These are phyloP conservation scores for Paramarasmius palmivorus DNA, from an alignment of 1,284 basidiomycete species.

Conservation along the genomic window DNA sequence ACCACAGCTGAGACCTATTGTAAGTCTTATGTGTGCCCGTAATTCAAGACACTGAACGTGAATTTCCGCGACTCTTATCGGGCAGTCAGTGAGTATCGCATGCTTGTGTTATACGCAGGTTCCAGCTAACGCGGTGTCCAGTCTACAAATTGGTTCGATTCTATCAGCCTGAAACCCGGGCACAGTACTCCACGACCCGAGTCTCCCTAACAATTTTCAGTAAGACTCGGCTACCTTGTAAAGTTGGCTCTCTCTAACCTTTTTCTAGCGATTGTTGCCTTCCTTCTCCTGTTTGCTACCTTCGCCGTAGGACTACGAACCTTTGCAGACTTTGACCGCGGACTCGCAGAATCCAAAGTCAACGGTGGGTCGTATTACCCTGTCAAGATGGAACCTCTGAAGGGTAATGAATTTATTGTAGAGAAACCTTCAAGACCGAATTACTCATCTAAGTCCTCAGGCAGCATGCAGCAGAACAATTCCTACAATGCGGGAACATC, in stretches of 20 bases:
- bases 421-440: conserved; percentile 50
- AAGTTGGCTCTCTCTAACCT: neutral
- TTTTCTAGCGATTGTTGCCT: conserved; percentile 65
- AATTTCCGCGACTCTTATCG: conserved; percentile 15
- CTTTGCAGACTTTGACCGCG: conserved; percentile 78
- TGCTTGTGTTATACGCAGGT: neutral
- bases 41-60: neutral
- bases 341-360: conserved; percentile 67
- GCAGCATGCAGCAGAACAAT: conserved; percentile 44
- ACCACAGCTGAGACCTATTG: conserved; percentile 70
- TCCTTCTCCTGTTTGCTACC: conserved; percentile 68
- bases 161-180: conserved; percentile 58
- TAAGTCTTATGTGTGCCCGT: conserved; percentile 34
- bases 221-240: conserved; percentile 39
- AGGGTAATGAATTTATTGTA: conserved; percentile 38
- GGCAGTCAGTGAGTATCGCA: conserved; percentile 50
- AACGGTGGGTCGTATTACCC: conserved; percentile 60
- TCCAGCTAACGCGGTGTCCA: conserved; percentile 27
- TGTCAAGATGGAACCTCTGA: conserved; percentile 29
- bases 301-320: conserved; percentile 77
- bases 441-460: conserved; percentile 42
- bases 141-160: conserved; percentile 83
- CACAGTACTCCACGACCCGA: conserved; percentile 65
- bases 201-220: conserved; percentile 80
- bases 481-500: conserved; percentile 38